phyloP scores from a whole-genome alignment of 1,139 yeast genomes.

The Hansenula sp. region DNA sequence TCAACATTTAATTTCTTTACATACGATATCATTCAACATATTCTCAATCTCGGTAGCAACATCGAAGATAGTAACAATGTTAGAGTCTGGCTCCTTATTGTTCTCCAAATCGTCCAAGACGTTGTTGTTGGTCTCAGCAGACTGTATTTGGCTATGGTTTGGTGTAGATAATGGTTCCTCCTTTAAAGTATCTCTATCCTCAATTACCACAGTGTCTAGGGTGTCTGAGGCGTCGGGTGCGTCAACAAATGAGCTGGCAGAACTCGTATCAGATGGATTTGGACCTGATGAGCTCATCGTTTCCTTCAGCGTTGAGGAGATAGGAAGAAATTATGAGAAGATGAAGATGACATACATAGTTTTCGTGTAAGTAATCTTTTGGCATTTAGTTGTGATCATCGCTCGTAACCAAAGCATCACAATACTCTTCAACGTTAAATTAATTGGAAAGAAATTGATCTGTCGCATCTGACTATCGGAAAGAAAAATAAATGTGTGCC shows the following conservation, averaged over 20 bases:
- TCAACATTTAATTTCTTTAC: conserved; percentile 2
- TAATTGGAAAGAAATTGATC: too few species aligned
- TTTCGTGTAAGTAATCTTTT: too few species aligned
- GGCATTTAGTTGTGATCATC: neutral
- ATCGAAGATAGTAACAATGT: conserved; percentile 43
- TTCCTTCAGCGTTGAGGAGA: too few species aligned
- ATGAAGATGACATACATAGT: neutral
- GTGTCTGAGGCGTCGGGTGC: conserved; percentile 1
- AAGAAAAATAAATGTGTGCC: too few species aligned
- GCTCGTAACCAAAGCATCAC: neutral
- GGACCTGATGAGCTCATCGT: neutral
- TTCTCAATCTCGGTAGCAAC: conserved; percentile 47
- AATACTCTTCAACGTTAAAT: too few species aligned
- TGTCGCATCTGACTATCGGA: neutral
- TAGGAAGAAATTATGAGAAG: too few species aligned
- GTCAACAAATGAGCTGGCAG: conserved; percentile 1
- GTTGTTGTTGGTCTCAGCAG: neutral
- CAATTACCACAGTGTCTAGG: neutral
- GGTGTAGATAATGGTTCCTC: conserved; percentile 12
- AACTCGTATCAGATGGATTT: neutral
- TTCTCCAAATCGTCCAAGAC: neutral
- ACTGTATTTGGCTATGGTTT: conserved; percentile 3
- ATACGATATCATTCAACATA: conserved; percentile 33
- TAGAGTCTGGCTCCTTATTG: conserved; percentile 8
- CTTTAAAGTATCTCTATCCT: conserved; percentile 4